Evolutionary conservation across 1,284 basidiomycete genomes (phyloP), one percentile per base, ranked within the genome.

Genomic region (Caloboletus firmus): DNA sequence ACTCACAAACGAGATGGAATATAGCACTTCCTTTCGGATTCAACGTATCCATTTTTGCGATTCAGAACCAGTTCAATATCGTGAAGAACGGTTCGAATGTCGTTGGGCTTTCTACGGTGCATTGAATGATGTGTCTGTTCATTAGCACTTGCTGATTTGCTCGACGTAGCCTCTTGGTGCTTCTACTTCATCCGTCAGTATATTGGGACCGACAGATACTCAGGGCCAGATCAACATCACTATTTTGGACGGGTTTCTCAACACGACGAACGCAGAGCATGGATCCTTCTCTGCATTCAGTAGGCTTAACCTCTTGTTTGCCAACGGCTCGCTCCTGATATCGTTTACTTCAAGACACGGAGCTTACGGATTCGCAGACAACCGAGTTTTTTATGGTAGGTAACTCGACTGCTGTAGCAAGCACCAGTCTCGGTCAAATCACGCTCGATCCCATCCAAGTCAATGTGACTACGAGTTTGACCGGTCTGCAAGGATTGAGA

Each of bases 21-120:
- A 32, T 57, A 85, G 85, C 77, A 55, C 71, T 92, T 50, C 90
- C 89, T 30, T 92, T 92, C 61, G 90, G 89, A n/a, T 91, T 92
- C 71, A 73, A 74, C 26, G 49, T 91, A 13, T 72, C 75, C n/a
- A 84, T 92, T 50, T 78, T 77, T 30, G 68, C 84, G 61, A 89
- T 91, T 31, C 73, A 81, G 65, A 91, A 91, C 66, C 74, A 76
- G 52, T 86, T 87, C 68, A 83, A 79, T 42, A 84, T 86, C 61
- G 76, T 79, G 35, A 80, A 71, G 62, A 79, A 82, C 58, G 78
- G 77, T 24, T 69, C 68, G 5, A 68, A 73, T 20, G 78, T 85
- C 3, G 84, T 81, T 41, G 80, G 76, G 28, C 76, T 82, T 52
- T 77, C 76, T 42, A 88, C 81, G 59, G 83, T 84, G 63, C 35